Conservation (phyloP, 2,329 filamentous ascomycete genomes). For the Atkinsonella texensis region DNA sequence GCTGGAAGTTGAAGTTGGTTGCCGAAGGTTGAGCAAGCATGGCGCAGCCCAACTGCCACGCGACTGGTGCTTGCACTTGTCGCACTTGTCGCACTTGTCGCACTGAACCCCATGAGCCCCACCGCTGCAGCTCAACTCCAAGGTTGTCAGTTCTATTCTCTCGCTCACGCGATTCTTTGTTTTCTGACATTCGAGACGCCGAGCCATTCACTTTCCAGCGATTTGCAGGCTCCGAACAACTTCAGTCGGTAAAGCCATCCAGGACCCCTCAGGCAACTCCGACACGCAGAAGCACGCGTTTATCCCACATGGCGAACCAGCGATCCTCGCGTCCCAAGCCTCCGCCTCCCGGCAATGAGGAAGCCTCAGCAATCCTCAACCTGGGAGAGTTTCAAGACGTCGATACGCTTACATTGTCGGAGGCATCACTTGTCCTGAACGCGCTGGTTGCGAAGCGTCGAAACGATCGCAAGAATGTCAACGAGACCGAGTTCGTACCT, state of each 20-base stretch:
- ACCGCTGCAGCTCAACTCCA: neutral
- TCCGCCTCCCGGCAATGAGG: slow-evolving; percentile 66
- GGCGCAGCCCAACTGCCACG: no score
- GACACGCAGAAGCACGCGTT: neutral
- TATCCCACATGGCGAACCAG: slow-evolving; percentile 20
- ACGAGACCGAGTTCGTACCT: slow-evolving; percentile 63
- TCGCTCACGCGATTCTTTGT: no score
- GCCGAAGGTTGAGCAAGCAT: no score
- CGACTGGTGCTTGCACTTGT: no score
- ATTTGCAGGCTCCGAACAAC: neutral
- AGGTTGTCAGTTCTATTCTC: neutral
- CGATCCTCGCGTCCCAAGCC: slow-evolving; percentile 56
- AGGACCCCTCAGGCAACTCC: neutral
- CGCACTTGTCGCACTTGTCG: neutral
- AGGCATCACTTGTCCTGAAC: slow-evolving; percentile 84
- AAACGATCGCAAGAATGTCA: slow-evolving; percentile 68
- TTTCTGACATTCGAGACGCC: neutral
- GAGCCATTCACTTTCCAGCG: neutral
- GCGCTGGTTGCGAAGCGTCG: slow-evolving; percentile 73
- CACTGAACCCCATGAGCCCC: neutral
- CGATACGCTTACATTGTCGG: slow-evolving; percentile 82
- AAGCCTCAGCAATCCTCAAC: slow-evolving; percentile 68
- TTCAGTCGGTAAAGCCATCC: neutral
- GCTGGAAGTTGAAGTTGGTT: no score
- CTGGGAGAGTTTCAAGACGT: slow-evolving; percentile 91